phyloP scores from a whole-genome alignment of 148 eudicot genomes.

The Oxyria digyna region DNA sequence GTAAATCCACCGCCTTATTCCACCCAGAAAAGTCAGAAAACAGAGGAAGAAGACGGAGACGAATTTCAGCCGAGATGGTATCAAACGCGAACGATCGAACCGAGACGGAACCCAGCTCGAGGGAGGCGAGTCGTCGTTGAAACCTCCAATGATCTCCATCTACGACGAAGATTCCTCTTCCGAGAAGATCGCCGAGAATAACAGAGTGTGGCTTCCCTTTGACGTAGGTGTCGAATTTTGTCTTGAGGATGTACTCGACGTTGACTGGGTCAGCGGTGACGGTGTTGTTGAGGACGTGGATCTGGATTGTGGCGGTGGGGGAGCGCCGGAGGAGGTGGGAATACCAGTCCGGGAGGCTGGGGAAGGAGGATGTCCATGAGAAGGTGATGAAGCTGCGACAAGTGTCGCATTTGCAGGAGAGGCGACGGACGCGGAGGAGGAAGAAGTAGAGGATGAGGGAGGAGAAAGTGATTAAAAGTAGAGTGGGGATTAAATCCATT shows the following conservation, averaged over 20 bases:
- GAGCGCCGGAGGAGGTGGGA: constrained; percentile 29
- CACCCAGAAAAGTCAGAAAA: not conserved
- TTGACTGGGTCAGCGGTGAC: constrained; percentile 32
- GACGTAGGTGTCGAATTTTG: constrained; percentile 43
- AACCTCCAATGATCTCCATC: constrained; percentile 49
- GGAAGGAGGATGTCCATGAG: constrained; percentile 27
- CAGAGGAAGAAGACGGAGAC: constrained; percentile 19
- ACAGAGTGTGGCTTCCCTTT: constrained; percentile 32
- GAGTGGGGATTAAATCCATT: constrained; percentile 4
- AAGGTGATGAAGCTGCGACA: constrained; percentile 28
- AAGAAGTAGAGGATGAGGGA: constrained; percentile 8
- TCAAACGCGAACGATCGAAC: constrained; percentile 34
- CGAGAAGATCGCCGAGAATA: constrained; percentile 43
- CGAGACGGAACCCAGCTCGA: constrained; percentile 38
- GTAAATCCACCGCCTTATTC: constrained; percentile 19
- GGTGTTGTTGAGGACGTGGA: constrained; percentile 39
- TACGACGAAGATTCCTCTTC: constrained; percentile 40
- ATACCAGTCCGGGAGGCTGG: constrained; percentile 47
- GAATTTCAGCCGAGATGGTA: constrained; percentile 23
- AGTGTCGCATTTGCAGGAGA: constrained; percentile 32
- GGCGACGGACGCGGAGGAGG: constrained; percentile 3
- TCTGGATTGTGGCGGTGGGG: constrained; percentile 37
- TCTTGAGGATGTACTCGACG: constrained; percentile 41
- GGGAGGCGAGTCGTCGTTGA: constrained; percentile 40
- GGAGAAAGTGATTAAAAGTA: not conserved